Percentiles rank a stretch among this genome's conserved stretches.
Evolutionary conservation across 768 basidiomycete genomes (phyloP).

Genomic region (Lentinula sp.): DNA sequence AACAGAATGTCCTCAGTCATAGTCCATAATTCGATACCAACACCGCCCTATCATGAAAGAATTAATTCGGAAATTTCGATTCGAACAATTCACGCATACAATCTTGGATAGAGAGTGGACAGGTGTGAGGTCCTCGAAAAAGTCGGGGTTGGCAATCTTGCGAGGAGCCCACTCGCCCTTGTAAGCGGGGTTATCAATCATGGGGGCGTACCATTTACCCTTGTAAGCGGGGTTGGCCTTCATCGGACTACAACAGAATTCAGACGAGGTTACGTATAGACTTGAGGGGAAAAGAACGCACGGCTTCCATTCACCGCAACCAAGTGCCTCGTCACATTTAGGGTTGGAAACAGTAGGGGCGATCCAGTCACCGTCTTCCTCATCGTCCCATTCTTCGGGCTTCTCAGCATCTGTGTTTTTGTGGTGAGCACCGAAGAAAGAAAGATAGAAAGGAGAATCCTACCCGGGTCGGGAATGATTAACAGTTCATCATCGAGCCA

Average conservation of each 20-base stretch:
- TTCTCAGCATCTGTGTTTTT: slow-evolving; percentile 65
- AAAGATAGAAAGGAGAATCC: slow-evolving; percentile 10
- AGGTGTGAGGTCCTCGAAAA: slow-evolving; percentile 83
- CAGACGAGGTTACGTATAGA: no score
- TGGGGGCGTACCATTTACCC: slow-evolving; percentile 95
- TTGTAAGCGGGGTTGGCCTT: slow-evolving; percentile 94
- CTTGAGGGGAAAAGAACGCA: slow-evolving; percentile 25
- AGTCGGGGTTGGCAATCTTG: slow-evolving; percentile 86
- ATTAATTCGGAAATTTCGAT: not conserved
- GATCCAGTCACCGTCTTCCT: slow-evolving; percentile 99
- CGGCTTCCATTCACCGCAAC: slow-evolving; percentile 94
- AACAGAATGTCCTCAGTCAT: slow-evolving; percentile 97
- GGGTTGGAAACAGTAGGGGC: slow-evolving; percentile 88
- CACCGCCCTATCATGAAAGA: slow-evolving; percentile 56
- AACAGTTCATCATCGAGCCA: slow-evolving; percentile 91
- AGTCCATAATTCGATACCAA: slow-evolving; percentile 98
- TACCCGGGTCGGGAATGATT: slow-evolving; percentile 82
- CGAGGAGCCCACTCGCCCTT: slow-evolving; percentile 91
- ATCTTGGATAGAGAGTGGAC: slow-evolving; percentile 83
- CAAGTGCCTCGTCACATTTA: slow-evolving; percentile 82
- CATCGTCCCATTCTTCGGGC: slow-evolving; percentile 99
- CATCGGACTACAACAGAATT: slow-evolving; percentile 46
- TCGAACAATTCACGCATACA: slow-evolving; percentile 32
- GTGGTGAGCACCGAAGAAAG: not conserved
- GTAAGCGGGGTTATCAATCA: slow-evolving; percentile 97